Percentiles rank a stretch among this genome's conserved stretches.
phyloP scores from a whole-genome alignment of 1,284 basidiomycete genomes.

The Gymnopus androsaceus region DNA sequence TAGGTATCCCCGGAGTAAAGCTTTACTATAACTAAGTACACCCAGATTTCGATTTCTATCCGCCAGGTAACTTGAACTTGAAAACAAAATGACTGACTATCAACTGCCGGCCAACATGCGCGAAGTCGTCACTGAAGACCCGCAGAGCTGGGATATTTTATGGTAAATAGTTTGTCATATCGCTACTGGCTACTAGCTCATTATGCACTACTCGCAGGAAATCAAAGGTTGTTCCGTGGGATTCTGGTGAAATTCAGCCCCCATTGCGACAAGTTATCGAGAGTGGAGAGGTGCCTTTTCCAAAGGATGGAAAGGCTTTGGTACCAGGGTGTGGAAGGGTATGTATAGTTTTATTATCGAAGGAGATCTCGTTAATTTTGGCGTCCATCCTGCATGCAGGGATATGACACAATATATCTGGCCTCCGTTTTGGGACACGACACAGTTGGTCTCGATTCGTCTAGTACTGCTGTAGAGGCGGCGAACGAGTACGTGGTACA shows the following conservation, averaged over 20 bases:
- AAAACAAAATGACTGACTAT: too few species aligned
- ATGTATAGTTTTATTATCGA: slow-evolving; percentile 22
- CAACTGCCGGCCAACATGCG: slow-evolving; percentile 8
- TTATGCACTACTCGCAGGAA: slow-evolving; percentile 43
- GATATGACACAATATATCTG: slow-evolving; percentile 65
- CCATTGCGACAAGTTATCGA: slow-evolving; percentile 56
- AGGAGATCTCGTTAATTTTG: background rate
- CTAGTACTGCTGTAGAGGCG: slow-evolving; percentile 51
- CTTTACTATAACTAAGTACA: too few species aligned
- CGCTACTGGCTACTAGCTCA: background rate
- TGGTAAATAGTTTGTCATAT: slow-evolving; percentile 6
- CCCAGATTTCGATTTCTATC: too few species aligned
- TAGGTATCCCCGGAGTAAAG: too few species aligned
- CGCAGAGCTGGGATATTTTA: slow-evolving; percentile 15
- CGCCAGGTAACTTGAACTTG: too few species aligned
- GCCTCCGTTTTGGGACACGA: slow-evolving; percentile 51
- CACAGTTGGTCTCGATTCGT: slow-evolving; percentile 57
- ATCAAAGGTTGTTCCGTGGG: slow-evolving; percentile 66
- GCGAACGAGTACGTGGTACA: slow-evolving; percentile 54
- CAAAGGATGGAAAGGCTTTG: slow-evolving; percentile 56
- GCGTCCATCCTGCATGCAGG: slow-evolving; percentile 40
- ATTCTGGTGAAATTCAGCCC: slow-evolving; percentile 55
- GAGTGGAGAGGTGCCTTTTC: slow-evolving; percentile 48
- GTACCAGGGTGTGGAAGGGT: slow-evolving; percentile 77
- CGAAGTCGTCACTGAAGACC: slow-evolving; percentile 18